These are phyloP conservation scores for Fragaria ananassa DNA, from an alignment of 306 rosid species.

Conservation along the genomic window DNA sequence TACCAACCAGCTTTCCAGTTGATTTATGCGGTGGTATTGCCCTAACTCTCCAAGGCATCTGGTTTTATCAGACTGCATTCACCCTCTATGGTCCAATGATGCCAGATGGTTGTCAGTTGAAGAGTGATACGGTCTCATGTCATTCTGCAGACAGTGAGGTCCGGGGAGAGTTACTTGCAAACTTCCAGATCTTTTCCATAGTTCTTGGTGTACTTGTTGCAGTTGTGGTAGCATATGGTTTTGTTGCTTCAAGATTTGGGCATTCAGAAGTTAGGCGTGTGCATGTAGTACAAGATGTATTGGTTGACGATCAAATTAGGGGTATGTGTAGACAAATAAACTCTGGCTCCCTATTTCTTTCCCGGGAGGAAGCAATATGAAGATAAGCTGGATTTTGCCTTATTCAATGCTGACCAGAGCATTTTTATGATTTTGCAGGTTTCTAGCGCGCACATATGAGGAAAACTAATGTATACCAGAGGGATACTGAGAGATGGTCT, in stretches of 20 bases:
- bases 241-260: slow-evolving; percentile 61
- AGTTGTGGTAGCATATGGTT: slow-evolving; percentile 49
- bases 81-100: slow-evolving; percentile 91
- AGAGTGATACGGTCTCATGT: slow-evolving; percentile 44
- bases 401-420: neutral
- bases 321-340: neutral
- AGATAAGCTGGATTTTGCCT: neutral
- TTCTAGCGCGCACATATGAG: neutral
- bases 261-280: slow-evolving; percentile 33
- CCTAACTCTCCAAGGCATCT: slow-evolving; percentile 83
- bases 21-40: slow-evolving; percentile 72
- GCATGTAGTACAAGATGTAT: slow-evolving; percentile 32
- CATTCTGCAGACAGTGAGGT: slow-evolving; percentile 64
- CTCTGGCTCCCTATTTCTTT: neutral
- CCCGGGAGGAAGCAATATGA: neutral
- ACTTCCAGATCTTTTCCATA: slow-evolving; percentile 69
- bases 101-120: slow-evolving; percentile 77
- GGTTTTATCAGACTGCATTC: slow-evolving; percentile 98
- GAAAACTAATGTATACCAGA: neutral
- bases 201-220: slow-evolving; percentile 58
- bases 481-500: neutral
- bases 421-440: slow-evolving; percentile 8
- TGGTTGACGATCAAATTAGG: slow-evolving; percentile 43
- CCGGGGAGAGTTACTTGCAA: slow-evolving; percentile 86
- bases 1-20: slow-evolving; percentile 78